A percentile compares a stretch with the other conserved stretches of the same genome.
Evolutionary conservation across 2,329 filamentous ascomycete species (phyloP).

Genomic region (Chaetomium sp.): DNA sequence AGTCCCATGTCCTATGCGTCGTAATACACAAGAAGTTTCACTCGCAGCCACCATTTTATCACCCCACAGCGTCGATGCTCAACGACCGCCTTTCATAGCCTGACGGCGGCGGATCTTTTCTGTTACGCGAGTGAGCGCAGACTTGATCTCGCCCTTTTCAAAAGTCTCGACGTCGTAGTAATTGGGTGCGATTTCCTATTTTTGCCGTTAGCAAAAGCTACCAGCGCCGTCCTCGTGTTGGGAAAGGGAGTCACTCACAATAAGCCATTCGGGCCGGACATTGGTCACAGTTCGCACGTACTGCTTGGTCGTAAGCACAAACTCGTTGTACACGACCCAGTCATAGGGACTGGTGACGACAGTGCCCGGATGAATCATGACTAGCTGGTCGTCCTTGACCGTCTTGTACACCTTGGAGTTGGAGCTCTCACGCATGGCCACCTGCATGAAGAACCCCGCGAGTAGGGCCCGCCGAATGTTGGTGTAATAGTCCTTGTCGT

Average conservation of each 20-base stretch:
- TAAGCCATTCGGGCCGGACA: conserved; percentile 87
- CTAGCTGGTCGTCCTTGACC: conserved; percentile 92
- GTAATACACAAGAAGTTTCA: no score
- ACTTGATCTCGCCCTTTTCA: conserved; percentile 79
- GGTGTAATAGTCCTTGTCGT: conserved; percentile 95
- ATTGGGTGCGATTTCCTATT: conserved; percentile 79
- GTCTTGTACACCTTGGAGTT: conserved; percentile 84
- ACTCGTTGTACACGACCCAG: conserved; percentile 98
- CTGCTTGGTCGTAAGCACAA: conserved; percentile 95
- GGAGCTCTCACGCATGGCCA: conserved; percentile 83
- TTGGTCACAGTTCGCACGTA: conserved; percentile 92
- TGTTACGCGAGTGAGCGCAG: conserved; percentile 49
- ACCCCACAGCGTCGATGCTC: not conserved
- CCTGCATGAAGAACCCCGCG: conserved; percentile 98
- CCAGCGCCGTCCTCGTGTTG: not conserved
- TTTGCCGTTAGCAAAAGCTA: conserved; percentile 26
- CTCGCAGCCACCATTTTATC: not conserved
- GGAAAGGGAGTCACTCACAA: conserved; percentile 49
- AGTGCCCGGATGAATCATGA: conserved; percentile 88
- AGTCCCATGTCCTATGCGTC: not conserved
- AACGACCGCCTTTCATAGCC: conserved; percentile 45
- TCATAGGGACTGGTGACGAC: conserved; percentile 84
- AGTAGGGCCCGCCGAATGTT: conserved; percentile 93
- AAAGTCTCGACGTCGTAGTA: conserved; percentile 88
- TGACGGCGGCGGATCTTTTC: conserved; percentile 57